Evolutionary conservation across 2,329 filamentous ascomycete species (phyloP), one percentile per base, ranked within the genome.

Genomic region (Sphaerulina populicola): DNA sequence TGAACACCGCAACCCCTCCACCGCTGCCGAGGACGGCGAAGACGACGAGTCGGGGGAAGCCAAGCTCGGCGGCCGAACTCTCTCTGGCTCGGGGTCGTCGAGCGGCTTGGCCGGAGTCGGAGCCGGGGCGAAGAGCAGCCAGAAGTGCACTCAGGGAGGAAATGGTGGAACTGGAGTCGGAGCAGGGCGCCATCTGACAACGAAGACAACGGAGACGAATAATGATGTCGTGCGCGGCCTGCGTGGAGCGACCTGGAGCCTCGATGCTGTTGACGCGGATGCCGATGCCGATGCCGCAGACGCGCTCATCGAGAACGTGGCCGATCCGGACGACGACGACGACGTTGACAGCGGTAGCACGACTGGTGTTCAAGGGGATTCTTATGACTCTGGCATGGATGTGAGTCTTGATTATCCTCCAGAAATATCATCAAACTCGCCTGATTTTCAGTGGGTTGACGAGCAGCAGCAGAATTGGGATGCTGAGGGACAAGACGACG

Each of bases 21-120:
- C 54, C 39, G 52, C 60, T 46, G 78, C 79, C 44, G 66, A 69
- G 52, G 71, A 74, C 27, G 57, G 54, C 27, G 62, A 63, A 48
- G 67, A 58, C 72, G 53, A 73, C 56, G 74, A 75, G 59, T 70
- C 81, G 83, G 87, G 88, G 85, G 87, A 94, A 84, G 88, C 80
- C 72, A 81, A 75, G 81, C 84, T 85, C 80, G 86, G 88, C 85
- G 86, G 77, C 83, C 64, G 55, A 61, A 57, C 54, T 81, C 88
- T 81, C 81, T 91, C 83, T 83, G 84, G 75, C 77, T 82, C 74
- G 91, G 88, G 87, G 80, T 91, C 83, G 84, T 87, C 86, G 87
- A 88, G 85, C 85, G 85, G 80, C 80, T 87, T 79, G 87, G 82
- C 76, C 79, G 85, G 71, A 88, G 85, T 76, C 82, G 80, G 65